These are phyloP conservation scores for Sphenostylis stenocarpa DNA, from an alignment of 306 rosid species.

Conservation along the genomic window DNA sequence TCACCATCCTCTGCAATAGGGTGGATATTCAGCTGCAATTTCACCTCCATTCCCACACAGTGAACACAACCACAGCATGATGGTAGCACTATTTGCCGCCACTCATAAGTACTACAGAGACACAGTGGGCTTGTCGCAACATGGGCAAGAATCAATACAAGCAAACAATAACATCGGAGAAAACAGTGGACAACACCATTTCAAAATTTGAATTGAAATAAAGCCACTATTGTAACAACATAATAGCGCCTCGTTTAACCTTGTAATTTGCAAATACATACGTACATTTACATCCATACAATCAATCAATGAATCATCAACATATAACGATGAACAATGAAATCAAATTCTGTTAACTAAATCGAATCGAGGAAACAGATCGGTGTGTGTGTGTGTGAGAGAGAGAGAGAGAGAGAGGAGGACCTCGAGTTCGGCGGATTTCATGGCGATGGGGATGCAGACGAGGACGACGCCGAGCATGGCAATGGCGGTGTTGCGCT, in stretches of 20 bases:
- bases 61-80: not conserved
- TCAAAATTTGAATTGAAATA: not conserved
- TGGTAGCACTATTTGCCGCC: not conserved
- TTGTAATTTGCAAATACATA: not conserved
- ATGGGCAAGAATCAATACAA: not conserved
- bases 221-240: not conserved
- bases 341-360: not conserved
- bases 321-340: not conserved
- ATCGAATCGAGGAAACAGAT: not conserved
- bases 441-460: conserved; percentile 94
- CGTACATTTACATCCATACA: not conserved
- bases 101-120: not conserved
- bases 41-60: not conserved
- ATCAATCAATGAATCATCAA: not conserved
- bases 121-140: not conserved
- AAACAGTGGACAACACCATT: not conserved
- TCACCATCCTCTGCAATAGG: not conserved
- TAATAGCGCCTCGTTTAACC: not conserved
- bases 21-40: not conserved
- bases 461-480: conserved; percentile 84
- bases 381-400: not conserved
- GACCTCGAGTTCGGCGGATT: conserved; percentile 96
- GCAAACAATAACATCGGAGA: not conserved
- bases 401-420: not conserved
- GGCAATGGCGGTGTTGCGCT: conserved; percentile 90